Conservation (phyloP, 2,329 filamentous ascomycete species). For the Trichophyton schoenleinii region DNA sequence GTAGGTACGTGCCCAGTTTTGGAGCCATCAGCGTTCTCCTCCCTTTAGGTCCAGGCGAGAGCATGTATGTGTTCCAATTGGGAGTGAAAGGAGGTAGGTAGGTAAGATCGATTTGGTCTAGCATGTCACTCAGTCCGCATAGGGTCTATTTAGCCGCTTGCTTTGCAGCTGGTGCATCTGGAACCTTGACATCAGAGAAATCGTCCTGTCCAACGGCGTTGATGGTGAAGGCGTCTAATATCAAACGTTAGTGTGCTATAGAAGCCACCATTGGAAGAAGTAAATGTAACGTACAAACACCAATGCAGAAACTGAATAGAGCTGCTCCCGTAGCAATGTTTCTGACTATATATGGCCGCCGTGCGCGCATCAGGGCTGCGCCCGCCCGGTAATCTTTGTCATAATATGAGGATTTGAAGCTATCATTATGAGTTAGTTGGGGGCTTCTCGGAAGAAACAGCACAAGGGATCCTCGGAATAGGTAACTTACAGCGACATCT, state of each 20-base stretch:
- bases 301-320: slow-evolving; percentile 61
- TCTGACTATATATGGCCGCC: slow-evolving; percentile 81
- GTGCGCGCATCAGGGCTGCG: slow-evolving; percentile 77
- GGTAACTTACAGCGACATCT: slow-evolving; percentile 11
- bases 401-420: slow-evolving; percentile 75
- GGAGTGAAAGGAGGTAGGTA: neutral
- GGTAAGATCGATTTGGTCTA: neutral
- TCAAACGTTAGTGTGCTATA: neutral
- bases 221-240: slow-evolving; percentile 57
- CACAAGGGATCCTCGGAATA: neutral
- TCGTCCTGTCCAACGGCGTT: slow-evolving; percentile 87
- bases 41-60: neutral
- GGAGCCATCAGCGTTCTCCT: neutral
- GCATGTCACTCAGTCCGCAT: neutral
- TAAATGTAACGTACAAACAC: slow-evolving; percentile 63
- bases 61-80: neutral
- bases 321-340: slow-evolving; percentile 72
- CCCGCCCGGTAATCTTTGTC: slow-evolving; percentile 75
- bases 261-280: neutral
- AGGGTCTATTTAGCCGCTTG: neutral
- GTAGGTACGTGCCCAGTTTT: neutral
- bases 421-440: slow-evolving; percentile 16
- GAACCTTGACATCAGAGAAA: slow-evolving; percentile 89
- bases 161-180: slow-evolving; percentile 31
- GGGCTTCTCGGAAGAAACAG: neutral